Percentiles rank a stretch among this genome's conserved stretches.
These are phyloP conservation scores for Gnomoniopsis sp. DNA, from an alignment of 2,329 filamentous ascomycete species.

Conservation along the genomic window DNA sequence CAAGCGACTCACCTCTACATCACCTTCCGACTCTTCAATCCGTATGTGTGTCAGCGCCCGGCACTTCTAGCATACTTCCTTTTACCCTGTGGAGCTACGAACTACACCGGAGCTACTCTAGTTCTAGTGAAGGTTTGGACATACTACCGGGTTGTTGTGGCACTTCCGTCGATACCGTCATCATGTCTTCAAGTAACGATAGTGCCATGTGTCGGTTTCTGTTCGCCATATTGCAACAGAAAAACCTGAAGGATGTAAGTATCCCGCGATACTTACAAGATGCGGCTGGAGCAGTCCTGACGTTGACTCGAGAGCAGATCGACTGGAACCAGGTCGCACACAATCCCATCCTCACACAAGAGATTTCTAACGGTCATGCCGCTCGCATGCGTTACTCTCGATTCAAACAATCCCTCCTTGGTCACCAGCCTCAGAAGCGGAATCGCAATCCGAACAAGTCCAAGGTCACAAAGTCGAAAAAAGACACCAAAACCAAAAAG, in stretches of 20 bases:
- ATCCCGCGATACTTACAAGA: background rate
- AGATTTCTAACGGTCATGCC: conserved; percentile 58
- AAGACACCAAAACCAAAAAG: conserved; percentile 32
- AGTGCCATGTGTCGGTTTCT: conserved; percentile 56
- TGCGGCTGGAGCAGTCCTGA: background rate
- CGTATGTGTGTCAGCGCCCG: conserved; percentile 21
- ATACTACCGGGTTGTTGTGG: too few species aligned
- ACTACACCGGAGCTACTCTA: conserved; percentile 23
- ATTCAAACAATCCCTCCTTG: conserved; percentile 45
- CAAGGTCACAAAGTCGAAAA: conserved; percentile 45
- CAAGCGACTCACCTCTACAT: conserved; percentile 36
- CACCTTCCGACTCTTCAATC: conserved; percentile 22
- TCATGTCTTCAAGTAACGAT: conserved; percentile 54
- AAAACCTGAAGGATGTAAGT: conserved; percentile 58
- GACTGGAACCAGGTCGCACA: conserved; percentile 57
- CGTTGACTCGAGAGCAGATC: conserved; percentile 40
- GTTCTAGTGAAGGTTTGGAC: too few species aligned
- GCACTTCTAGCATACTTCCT: background rate
- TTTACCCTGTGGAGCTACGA: conserved; percentile 25
- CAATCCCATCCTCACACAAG: conserved; percentile 49
- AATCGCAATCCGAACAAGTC: conserved; percentile 40
- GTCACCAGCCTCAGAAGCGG: conserved; percentile 45
- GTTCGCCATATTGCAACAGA: conserved; percentile 58
- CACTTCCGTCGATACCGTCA: conserved; percentile 20
- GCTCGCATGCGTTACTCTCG: conserved; percentile 59